Conservation (phyloP, 2,329 filamentous ascomycete genomes). For the Epichloe glyceriae region DNA sequence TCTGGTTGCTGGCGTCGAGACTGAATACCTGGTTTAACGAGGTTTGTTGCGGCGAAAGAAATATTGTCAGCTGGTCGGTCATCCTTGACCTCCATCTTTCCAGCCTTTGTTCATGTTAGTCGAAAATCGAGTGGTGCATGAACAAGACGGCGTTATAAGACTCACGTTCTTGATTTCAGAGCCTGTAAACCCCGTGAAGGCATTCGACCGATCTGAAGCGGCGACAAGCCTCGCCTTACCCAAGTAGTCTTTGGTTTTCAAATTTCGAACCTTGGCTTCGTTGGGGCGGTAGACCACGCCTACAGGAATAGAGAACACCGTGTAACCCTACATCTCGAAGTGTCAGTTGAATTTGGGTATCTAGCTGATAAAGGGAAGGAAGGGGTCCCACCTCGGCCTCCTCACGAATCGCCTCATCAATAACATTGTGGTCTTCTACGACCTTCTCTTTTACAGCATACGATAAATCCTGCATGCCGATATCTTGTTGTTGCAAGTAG, state of each 20-base stretch:
- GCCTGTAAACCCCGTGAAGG: slow-evolving; percentile 70
- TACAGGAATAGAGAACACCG: slow-evolving; percentile 95
- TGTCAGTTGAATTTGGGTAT: background rate
- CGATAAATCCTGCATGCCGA: slow-evolving; percentile 78
- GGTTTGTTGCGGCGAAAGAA: slow-evolving; percentile 83
- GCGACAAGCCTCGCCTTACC: slow-evolving; percentile 92
- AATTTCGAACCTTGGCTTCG: slow-evolving; percentile 93
- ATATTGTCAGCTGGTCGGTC: slow-evolving; percentile 74
- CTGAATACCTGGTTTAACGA: slow-evolving; percentile 74
- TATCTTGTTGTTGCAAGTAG: slow-evolving; percentile 82
- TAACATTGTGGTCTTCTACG: slow-evolving; percentile 91
- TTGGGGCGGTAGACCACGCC: slow-evolving; percentile 92
- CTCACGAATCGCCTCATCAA: slow-evolving; percentile 90
- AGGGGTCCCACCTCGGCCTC: slow-evolving; percentile 62
- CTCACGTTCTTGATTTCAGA: slow-evolving; percentile 64
- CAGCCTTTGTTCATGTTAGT: slow-evolving; percentile 26
- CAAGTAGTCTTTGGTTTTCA: slow-evolving; percentile 95
- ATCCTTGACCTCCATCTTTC: slow-evolving; percentile 48
- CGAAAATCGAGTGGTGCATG: slow-evolving; percentile 1
- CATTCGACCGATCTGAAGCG: slow-evolving; percentile 67
- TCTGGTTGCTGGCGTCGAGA: slow-evolving; percentile 78
- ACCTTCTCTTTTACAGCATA: slow-evolving; percentile 94
- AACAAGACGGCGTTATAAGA: slow-evolving; percentile 1
- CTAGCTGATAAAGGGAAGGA: background rate
- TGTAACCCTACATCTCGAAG: slow-evolving; percentile 61